These are phyloP conservation scores for Raddia guianensis DNA, from an alignment of 176 grass and related monocot genomes.

Conservation along the genomic window DNA sequence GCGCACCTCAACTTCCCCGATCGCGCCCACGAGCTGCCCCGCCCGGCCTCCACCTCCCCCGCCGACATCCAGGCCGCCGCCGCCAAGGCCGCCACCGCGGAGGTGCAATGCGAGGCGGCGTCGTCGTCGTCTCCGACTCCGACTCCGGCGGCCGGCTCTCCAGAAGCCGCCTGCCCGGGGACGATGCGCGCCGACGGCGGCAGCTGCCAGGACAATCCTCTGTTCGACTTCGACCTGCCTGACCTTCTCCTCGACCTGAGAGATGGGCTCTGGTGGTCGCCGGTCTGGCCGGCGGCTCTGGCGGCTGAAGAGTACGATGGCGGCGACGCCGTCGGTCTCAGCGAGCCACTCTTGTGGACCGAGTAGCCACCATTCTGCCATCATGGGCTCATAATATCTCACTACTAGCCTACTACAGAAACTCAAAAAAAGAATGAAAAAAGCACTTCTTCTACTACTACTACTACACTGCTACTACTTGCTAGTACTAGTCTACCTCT, in stretches of 20 bases:
- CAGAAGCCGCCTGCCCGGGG: background rate
- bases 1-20: slow-evolving; percentile 92
- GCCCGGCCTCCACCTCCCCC: slow-evolving; percentile 50
- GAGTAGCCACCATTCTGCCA: slow-evolving; percentile 38
- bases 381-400: background rate
- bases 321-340: slow-evolving; percentile 37
- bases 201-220: slow-evolving; percentile 12
- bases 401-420: background rate
- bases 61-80: slow-evolving; percentile 63
- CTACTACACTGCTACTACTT: background rate
- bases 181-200: background rate
- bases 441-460: too few species aligned
- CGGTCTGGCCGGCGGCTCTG: slow-evolving; percentile 36
- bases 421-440: background rate
- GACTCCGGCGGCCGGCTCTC: background rate
- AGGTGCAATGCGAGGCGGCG: slow-evolving; percentile 27
- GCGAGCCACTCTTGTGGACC: slow-evolving; percentile 47
- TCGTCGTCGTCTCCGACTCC: background rate
- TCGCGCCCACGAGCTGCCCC: slow-evolving; percentile 53
- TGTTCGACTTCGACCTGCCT: slow-evolving; percentile 71
- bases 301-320: slow-evolving; percentile 55
- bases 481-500: too few species aligned
- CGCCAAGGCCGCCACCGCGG: slow-evolving; percentile 12
- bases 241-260: slow-evolving; percentile 63
- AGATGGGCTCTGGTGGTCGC: slow-evolving; percentile 54